These are phyloP conservation scores for Fusarium liriodendri DNA, from an alignment of 2,329 filamentous ascomycete genomes.

Conservation along the genomic window DNA sequence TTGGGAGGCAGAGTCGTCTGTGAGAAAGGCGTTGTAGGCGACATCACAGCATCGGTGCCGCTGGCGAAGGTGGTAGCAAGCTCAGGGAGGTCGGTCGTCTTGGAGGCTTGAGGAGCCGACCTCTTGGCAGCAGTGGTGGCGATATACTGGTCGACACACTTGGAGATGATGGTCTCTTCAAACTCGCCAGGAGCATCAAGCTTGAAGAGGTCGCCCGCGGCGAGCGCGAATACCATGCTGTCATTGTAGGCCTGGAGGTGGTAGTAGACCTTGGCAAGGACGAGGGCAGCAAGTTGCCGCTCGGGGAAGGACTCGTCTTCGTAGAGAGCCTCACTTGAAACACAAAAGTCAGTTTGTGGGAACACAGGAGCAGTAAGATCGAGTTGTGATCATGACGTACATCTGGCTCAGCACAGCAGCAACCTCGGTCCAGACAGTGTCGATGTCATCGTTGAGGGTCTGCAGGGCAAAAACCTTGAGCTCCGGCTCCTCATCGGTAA, in stretches of 20 bases:
- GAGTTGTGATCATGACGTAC: constrained; percentile 60
- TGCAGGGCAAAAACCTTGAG: constrained; percentile 95
- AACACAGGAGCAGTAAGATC: not conserved
- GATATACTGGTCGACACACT: constrained; percentile 98
- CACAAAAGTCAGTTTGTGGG: constrained; percentile 20
- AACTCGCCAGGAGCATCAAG: constrained; percentile 93
- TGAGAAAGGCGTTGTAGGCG: constrained; percentile 94
- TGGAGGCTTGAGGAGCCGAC: constrained; percentile 55
- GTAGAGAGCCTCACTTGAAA: constrained; percentile 88
- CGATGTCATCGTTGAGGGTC: constrained; percentile 95
- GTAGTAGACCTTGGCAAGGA: constrained; percentile 98
- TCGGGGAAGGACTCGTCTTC: constrained; percentile 96
- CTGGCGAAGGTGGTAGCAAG: constrained; percentile 83
- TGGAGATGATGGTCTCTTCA: constrained; percentile 98
- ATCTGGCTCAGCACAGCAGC: constrained; percentile 93
- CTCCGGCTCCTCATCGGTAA: constrained; percentile 93
- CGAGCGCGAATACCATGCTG: constrained; percentile 97
- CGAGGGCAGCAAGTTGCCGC: constrained; percentile 91
- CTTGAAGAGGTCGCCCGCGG: constrained; percentile 94
- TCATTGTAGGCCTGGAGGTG: constrained; percentile 99
- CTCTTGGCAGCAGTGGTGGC: constrained; percentile 71
- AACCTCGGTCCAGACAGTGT: constrained; percentile 97
- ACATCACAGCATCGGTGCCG: constrained; percentile 79
- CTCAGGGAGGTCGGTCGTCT: constrained; percentile 68
- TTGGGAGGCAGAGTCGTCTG: constrained; percentile 94